Base-by-base conservation (phyloP, 2,329 filamentous ascomycete genomes). In the Ilyonectria robusta region DNA sequence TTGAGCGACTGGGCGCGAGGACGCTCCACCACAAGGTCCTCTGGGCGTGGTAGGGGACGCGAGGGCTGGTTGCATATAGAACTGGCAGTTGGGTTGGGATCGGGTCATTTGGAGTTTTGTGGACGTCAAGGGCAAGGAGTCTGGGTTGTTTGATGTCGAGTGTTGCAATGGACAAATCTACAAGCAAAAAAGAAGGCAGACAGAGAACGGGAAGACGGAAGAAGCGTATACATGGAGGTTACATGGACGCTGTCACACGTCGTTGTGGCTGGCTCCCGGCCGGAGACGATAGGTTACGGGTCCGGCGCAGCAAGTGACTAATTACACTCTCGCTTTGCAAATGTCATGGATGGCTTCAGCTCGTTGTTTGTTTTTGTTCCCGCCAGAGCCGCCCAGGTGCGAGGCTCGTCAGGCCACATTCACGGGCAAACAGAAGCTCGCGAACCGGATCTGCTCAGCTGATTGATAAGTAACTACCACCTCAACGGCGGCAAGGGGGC, bases 21-120 rank as follows among this genome's bases (percentile, higher is more conserved):
- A 87, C 95, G 66, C 83, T 99, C 78, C 94, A 94, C 72, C 93
- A 96, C 81, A 97, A 97, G 85, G 88, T 91, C 61, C 82, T 90
- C 47, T 90, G 88, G 88, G 85, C 87, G 67, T 90, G 86, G 86
- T 89, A 81, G 62, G 62, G 48, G 33, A 40, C 15, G n/a, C 31
- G 31, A 29, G 13, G 44, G 35, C 19, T 47, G 35, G 37, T 13
- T 44, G 48, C 54, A 58, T 44, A 44, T 35, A 35, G 55, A 33
- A 31, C 15, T 17, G 33, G 67, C 48, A 21, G n/a, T n/a, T 26
- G 48, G 48, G 64, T 54, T 50, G 26, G 48, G 56, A 60, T 47
- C 23, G 53, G 69, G 44, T 66, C 33, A 62, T 67, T 67, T 66
- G 71, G 73, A 68, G 73, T 75, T 73, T 74, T 74, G 57, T 57